Evolutionary conservation across 495 filamentous ascomycete genomes (phyloP).

Genomic region (Penicillium manginii): DNA sequence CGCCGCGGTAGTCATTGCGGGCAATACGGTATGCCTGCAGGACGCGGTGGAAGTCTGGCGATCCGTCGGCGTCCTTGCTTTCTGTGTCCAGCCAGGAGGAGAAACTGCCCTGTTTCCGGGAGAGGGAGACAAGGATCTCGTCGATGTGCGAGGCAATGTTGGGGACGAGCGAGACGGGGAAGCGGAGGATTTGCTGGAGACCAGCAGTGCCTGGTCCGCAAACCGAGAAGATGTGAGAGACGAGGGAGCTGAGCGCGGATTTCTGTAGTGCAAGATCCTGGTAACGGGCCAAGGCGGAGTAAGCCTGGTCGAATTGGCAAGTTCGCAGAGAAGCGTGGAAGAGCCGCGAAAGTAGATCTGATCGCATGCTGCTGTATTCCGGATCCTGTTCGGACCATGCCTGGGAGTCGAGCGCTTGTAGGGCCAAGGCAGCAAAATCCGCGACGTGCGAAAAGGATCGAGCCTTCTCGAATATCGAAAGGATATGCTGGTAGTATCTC

Average conservation of each 20-base stretch:
- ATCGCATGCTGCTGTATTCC: constrained; percentile 41
- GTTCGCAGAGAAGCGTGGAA: constrained; percentile 80
- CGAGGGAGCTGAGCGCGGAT: constrained; percentile 65
- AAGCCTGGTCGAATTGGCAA: constrained; percentile 79
- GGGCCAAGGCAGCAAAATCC: constrained; percentile 79
- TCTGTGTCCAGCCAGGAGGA: constrained; percentile 39
- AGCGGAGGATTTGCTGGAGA: constrained; percentile 65
- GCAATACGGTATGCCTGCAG: constrained; percentile 88
- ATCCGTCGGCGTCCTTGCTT: constrained; percentile 33
- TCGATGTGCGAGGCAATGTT: constrained; percentile 78
- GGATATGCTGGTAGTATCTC: constrained; percentile 85
- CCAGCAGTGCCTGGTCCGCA: constrained; percentile 57
- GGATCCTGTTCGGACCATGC: constrained; percentile 44
- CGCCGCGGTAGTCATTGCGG: constrained; percentile 84
- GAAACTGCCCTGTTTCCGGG: constrained; percentile 42
- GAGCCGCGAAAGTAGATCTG: constrained; percentile 77
- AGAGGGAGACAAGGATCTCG: constrained; percentile 64
- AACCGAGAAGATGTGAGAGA: constrained; percentile 71
- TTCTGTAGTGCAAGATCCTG: constrained; percentile 67
- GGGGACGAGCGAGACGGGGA: constrained; percentile 66
- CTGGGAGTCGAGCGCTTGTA: constrained; percentile 62
- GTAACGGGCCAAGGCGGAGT: constrained; percentile 74
- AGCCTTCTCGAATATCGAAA: constrained; percentile 76
- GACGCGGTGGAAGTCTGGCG: constrained; percentile 70
- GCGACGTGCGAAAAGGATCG: constrained; percentile 77